phyloP scores from a whole-genome alignment of 257 asterid species.

The Nicotiana paniculata region DNA sequence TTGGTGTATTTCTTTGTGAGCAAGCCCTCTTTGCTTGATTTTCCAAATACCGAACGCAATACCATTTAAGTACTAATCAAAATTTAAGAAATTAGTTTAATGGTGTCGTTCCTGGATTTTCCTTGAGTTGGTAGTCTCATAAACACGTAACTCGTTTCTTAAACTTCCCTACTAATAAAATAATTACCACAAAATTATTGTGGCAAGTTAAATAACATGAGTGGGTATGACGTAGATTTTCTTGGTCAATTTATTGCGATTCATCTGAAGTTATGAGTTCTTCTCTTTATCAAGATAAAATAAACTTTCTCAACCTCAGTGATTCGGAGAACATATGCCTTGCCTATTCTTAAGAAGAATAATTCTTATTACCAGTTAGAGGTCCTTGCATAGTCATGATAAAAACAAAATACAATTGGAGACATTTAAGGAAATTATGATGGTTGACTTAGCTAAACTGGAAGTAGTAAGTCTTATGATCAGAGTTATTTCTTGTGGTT shows the following conservation, averaged over 20 bases:
- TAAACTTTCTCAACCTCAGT: neutral
- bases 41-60: neutral
- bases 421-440: neutral
- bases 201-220: neutral
- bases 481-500: neutral
- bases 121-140: too few relatives aligned
- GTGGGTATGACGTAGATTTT: neutral
- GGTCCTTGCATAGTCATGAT: neutral
- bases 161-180: neutral
- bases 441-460: neutral
- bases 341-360: neutral
- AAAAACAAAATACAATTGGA: neutral
- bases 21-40: neutral
- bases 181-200: neutral
- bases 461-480: neutral
- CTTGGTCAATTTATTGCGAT: neutral
- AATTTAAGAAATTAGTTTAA: neutral
- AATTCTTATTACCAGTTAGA: neutral
- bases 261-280: neutral
- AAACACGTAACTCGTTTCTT: neutral
- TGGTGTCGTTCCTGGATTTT: too few relatives aligned
- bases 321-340: neutral
- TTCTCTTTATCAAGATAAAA: neutral
- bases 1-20: neutral
- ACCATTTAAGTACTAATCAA: neutral